Percentiles rank a stretch among this genome's conserved stretches.
These are phyloP conservation scores for Salix arbutifolia DNA, from an alignment of 345 rosid species.

Conservation along the genomic window DNA sequence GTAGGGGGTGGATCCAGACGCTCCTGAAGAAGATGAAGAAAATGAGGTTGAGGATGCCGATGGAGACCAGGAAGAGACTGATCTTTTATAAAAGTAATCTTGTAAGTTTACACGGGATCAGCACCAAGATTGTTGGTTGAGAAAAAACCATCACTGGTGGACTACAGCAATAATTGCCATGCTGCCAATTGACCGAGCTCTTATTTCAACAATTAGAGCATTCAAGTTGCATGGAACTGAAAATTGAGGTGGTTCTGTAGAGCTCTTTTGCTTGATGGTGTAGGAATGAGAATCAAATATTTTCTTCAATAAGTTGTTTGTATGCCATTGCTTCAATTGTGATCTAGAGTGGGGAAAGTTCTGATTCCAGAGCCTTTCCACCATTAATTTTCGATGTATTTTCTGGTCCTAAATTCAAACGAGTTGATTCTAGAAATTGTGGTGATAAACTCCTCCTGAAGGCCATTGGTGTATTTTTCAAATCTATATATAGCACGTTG, in stretches of 20 bases:
- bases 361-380: background rate
- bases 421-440: background rate
- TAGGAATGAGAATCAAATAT: background rate
- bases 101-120: background rate
- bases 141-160: background rate
- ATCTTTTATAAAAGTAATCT: slow-evolving; percentile 51
- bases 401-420: background rate
- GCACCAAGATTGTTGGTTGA: background rate
- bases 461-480: too few species aligned
- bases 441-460: background rate
- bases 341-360: background rate
- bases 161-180: background rate
- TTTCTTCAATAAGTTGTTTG: background rate
- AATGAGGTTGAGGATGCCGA: slow-evolving; percentile 94
- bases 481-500: too few species aligned
- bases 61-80: slow-evolving; percentile 88
- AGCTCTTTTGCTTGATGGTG: background rate
- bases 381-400: background rate
- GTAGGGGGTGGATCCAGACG: slow-evolving; percentile 99
- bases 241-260: background rate
- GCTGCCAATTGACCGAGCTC: background rate
- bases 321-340: background rate
- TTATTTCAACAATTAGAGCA: background rate
- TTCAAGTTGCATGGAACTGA: background rate
- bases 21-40: slow-evolving; percentile 91